These are phyloP conservation scores for Fusarium liriodendri DNA, from an alignment of 2,329 filamentous ascomycete genomes.

Conservation along the genomic window DNA sequence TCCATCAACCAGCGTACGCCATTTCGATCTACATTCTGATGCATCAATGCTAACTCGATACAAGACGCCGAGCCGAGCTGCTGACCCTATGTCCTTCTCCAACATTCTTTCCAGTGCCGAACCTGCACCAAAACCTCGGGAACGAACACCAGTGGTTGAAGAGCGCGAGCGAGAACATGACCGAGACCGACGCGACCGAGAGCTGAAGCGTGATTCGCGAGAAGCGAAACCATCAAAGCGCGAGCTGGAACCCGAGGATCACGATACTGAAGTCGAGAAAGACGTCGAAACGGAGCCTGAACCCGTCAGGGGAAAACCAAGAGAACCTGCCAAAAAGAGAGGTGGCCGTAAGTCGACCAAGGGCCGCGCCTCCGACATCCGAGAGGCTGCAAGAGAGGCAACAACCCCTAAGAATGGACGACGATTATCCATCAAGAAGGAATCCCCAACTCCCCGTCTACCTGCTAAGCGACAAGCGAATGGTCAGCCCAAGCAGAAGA, in stretches of 20 bases:
- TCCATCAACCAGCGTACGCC: constrained; percentile 52
- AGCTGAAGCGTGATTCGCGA: constrained; percentile 31
- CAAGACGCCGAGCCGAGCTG: constrained; percentile 77
- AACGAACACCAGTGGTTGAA: constrained; percentile 55
- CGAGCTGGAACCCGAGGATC: constrained; percentile 42
- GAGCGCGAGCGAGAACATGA: constrained; percentile 39
- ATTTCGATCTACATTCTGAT: constrained; percentile 7
- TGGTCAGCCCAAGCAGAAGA: constrained; percentile 73
- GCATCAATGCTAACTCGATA: constrained; percentile 23
- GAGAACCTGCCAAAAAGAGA: constrained; percentile 48
- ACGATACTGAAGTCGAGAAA: constrained; percentile 49
- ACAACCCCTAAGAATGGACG: constrained; percentile 61
- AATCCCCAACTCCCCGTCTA: constrained; percentile 60
- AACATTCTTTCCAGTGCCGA: constrained; percentile 90
- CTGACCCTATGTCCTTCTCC: constrained; percentile 94
- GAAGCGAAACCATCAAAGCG: constrained; percentile 46
- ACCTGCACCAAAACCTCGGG: constrained; percentile 67
- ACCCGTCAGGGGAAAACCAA: constrained; percentile 41
- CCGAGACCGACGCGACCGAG: constrained; percentile 29
- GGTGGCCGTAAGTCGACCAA: constrained; percentile 55
- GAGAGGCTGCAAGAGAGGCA: constrained; percentile 60
- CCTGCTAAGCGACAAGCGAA: constrained; percentile 71
- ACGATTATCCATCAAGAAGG: constrained; percentile 63
- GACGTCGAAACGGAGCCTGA: constrained; percentile 51
- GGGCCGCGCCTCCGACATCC: constrained; percentile 63